Evolutionary conservation across 2,329 filamentous ascomycete genomes (phyloP).

Genomic region (Simplicillium aogashimaense): DNA sequence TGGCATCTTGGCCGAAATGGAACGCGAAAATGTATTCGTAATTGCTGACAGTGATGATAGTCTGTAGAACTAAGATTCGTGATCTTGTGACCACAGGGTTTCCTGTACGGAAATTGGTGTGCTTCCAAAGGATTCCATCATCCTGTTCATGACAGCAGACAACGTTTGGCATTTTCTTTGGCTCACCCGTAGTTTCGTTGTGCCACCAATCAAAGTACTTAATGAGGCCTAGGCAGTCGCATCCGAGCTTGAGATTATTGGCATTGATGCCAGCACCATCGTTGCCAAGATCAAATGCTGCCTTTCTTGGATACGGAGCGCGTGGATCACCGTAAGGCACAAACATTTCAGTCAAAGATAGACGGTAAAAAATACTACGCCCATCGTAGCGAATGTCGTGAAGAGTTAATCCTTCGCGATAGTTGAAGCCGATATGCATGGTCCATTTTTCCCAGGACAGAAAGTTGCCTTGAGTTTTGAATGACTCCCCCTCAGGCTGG

Average conservation of each 20-base stretch:
- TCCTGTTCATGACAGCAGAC: constrained; percentile 26
- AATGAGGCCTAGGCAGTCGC: constrained; percentile 56
- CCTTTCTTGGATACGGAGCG: constrained; percentile 52
- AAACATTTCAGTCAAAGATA: constrained; percentile 58
- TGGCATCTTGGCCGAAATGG: constrained; percentile 42
- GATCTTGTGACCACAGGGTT: constrained; percentile 44
- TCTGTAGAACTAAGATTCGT: constrained; percentile 48
- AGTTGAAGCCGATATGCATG: constrained; percentile 58
- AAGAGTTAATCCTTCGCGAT: constrained; percentile 55
- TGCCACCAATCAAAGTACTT: constrained; percentile 25
- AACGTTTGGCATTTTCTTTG: constrained; percentile 21
- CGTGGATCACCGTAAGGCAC: constrained; percentile 57
- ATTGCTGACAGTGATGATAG: constrained; percentile 53
- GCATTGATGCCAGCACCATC: constrained; percentile 54
- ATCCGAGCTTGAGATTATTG: constrained; percentile 56
- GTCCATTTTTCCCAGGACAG: constrained; percentile 54
- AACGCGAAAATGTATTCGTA: constrained; percentile 44
- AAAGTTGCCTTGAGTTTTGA: constrained; percentile 30
- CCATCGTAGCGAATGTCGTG: constrained; percentile 57
- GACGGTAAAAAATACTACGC: constrained; percentile 52
- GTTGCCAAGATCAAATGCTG: constrained; percentile 60
- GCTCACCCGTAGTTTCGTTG: constrained; percentile 18
- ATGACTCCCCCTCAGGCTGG: constrained; percentile 21
- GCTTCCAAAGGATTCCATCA: constrained; percentile 52
- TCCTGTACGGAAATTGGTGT: constrained; percentile 48